Evolutionary conservation across 192 early-diverging fungal species (phyloP), one percentile per base, ranked within the genome.

Genomic region (Diversispora eburnea): DNA sequence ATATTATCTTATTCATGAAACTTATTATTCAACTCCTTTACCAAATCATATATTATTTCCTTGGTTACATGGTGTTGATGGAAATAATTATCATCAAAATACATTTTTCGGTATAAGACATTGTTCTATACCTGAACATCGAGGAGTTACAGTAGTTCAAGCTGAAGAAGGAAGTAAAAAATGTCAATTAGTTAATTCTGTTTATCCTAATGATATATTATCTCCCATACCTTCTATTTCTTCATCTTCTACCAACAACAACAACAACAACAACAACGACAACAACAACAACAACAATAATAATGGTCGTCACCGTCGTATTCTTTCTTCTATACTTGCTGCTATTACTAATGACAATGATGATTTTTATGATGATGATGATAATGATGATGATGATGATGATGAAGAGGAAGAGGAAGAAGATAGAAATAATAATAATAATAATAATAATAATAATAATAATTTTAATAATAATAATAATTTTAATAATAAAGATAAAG

Each of bases 21-120:
- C 65, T 5, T 88, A 84, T 68, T 58, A 81, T 57, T 71, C 76
- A 4, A 73, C 79, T 19, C 82, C 82, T 9, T 60, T 88, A 8
- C 85, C 87, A 15, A 78, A 83, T 22, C 73, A 85, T 42, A 76
- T 79, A 49, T 76, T 88, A 67, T 88, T 88, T 77, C 87, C 87
- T 0, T 88, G 87, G 87, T 72, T 88, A 3, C 87, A 88, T 73
- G 87, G 87, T 25, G 82, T 88, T 9, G 84, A 86, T 46, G 87
- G 87, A 9, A 68, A 64, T 10, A 79, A 66, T 46, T 59, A 69
- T 15, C 75, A 77, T 17, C 87, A 88, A 72, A 84, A 83, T 66
- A 77, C 80, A 10, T 88, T 88, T 60, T 88, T 88, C 46, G 80
- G 85, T n/a, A 71, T 88, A 15, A 61, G 10, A 72, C 45, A 72